These are phyloP conservation scores for Leucaena leucocephala DNA, from an alignment of 306 rosid genomes.

Conservation along the genomic window DNA sequence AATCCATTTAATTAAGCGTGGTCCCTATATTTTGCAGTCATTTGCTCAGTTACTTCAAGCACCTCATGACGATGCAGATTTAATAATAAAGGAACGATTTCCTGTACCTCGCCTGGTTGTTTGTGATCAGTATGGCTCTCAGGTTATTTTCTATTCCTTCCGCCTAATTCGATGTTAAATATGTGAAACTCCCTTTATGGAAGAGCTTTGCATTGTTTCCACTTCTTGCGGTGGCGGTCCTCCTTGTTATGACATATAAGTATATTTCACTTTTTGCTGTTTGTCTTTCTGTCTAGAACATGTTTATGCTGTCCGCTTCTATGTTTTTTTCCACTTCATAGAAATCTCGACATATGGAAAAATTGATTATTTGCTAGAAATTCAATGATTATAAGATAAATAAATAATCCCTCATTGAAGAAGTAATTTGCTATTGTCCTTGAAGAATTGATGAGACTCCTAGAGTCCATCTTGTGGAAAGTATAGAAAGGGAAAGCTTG, in stretches of 20 bases:
- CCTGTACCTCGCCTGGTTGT: slow-evolving; percentile 95
- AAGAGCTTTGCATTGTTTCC: not conserved
- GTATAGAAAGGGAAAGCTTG: not conserved
- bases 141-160: slow-evolving; percentile 52
- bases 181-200: not conserved
- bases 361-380: not conserved
- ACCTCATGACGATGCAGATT: slow-evolving; percentile 77
- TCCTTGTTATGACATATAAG: not conserved
- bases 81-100: slow-evolving; percentile 83
- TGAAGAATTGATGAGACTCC: not conserved
- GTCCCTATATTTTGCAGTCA: slow-evolving; percentile 59
- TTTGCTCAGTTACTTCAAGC: slow-evolving; percentile 89
- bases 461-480: not conserved
- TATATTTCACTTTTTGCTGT: not conserved
- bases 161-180: slow-evolving; percentile 7
- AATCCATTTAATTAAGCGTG: slow-evolving; percentile 24
- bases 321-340: not conserved
- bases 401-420: not conserved
- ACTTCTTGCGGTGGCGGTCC: not conserved
- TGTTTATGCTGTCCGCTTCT: not conserved
- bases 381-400: not conserved
- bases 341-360: not conserved
- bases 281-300: not conserved
- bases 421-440: not conserved
- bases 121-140: slow-evolving; percentile 98